Evolutionary conservation across 1,284 basidiomycete species (phyloP).

Genomic region (Tilletia caries): DNA sequence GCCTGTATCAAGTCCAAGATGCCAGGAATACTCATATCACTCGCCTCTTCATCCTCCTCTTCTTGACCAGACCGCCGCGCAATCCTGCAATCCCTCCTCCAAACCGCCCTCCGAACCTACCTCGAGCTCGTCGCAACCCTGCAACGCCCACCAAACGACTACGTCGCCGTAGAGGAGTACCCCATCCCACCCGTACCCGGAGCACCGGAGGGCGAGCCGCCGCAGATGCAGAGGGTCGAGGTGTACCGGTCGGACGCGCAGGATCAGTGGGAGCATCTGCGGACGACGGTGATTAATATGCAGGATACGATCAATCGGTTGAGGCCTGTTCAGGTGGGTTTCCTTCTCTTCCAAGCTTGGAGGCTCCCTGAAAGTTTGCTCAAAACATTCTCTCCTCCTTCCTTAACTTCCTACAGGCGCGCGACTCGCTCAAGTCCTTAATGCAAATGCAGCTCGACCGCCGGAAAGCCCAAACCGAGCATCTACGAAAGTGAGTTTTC

Average conservation of each 20-base stretch:
- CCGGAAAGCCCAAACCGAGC: conserved; percentile 32
- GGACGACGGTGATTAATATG: conserved; percentile 48
- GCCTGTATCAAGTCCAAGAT: background rate
- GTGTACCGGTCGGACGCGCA: conserved; percentile 7
- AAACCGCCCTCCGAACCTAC: conserved; percentile 51
- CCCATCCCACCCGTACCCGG: background rate
- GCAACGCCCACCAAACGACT: conserved; percentile 40
- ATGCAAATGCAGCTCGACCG: conserved; percentile 39
- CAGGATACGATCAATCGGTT: conserved; percentile 48
- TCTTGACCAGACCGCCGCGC: conserved; percentile 11
- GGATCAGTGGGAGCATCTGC: conserved; percentile 43
- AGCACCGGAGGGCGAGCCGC: background rate
- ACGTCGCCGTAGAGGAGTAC: conserved; percentile 18
- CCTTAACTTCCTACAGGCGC: conserved; percentile 23
- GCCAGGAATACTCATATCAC: no score
- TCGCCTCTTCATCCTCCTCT: background rate
- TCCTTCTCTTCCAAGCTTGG: background rate
- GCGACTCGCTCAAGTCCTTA: conserved; percentile 37
- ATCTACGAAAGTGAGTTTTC: conserved; percentile 23
- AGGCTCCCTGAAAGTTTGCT: background rate
- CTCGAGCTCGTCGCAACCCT: conserved; percentile 37
- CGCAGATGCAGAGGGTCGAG: background rate
- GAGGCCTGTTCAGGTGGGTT: conserved; percentile 29
- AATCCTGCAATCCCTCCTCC: conserved; percentile 45
- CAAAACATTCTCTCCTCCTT: no score